Conservation (phyloP, 2,329 filamentous ascomycete genomes). For the Ceratocystis variospora region DNA sequence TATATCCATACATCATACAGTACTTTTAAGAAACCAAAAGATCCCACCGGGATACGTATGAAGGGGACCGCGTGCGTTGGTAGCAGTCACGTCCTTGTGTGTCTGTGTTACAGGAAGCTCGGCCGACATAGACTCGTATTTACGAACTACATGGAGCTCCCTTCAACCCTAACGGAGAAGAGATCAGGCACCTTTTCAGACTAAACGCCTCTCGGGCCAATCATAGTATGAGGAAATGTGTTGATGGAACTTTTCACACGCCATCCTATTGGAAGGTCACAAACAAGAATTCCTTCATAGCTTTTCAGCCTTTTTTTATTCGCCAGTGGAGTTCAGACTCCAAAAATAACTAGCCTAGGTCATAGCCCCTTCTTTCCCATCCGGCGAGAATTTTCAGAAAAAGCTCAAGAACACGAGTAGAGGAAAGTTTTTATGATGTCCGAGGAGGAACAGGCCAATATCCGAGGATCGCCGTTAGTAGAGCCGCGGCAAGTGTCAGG, state of each 20-base stretch:
- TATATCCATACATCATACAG: neutral
- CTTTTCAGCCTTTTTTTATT: neutral
- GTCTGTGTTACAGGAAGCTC: neutral
- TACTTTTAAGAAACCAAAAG: neutral
- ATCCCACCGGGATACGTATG: no score
- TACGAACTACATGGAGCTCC: neutral
- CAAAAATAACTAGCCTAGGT: neutral
- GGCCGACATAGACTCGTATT: conserved; percentile 16
- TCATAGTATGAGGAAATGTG: neutral
- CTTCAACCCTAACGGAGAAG: neutral
- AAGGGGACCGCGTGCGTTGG: no score
- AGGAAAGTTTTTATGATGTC: neutral
- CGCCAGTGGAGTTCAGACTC: conserved; percentile 2
- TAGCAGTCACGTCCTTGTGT: neutral
- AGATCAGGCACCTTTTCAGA: neutral
- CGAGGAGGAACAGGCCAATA: conserved; percentile 9
- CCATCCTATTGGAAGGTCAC: neutral
- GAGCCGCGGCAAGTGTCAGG: neutral
- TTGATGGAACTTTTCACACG: neutral
- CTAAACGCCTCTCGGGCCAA: neutral
- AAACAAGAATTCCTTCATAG: neutral
- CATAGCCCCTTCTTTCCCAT: neutral
- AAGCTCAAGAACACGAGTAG: neutral
- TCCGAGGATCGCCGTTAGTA: conserved; percentile 8
- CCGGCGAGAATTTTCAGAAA: neutral